phyloP scores from a whole-genome alignment of 345 rosid species.

The Clarkia xantiana region DNA sequence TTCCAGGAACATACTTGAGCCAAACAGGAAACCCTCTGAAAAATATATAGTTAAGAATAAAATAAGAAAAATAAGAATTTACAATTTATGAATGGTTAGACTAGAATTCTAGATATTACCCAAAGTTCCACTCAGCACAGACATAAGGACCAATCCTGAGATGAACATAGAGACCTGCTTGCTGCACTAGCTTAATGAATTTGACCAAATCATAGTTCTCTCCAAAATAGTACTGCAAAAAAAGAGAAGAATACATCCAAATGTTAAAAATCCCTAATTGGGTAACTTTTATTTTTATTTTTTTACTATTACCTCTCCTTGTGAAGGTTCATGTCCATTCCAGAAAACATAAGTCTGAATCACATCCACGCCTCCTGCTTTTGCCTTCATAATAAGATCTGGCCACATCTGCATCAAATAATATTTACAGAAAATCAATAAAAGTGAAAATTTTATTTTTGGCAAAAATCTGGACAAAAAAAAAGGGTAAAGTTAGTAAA shows the following conservation, averaged over 20 bases:
- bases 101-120: slow-evolving; percentile 29
- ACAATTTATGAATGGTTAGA: not conserved
- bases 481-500: not conserved
- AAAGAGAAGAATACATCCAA: not conserved
- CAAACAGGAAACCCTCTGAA: slow-evolving; percentile 97
- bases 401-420: slow-evolving; percentile 84
- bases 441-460: not conserved
- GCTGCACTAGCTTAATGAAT: slow-evolving; percentile 68
- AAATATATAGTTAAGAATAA: not conserved
- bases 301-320: slow-evolving; percentile 39
- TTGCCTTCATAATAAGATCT: slow-evolving; percentile 88
- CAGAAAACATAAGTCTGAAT: slow-evolving; percentile 97
- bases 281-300: too few relatives aligned
- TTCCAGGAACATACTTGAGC: slow-evolving; percentile 95
- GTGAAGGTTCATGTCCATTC: slow-evolving; percentile 96
- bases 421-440: not conserved
- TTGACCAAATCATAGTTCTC: slow-evolving; percentile 87
- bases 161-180: slow-evolving; percentile 85
- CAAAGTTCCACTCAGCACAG: slow-evolving; percentile 99
- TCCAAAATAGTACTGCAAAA: slow-evolving; percentile 60
- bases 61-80: not conserved
- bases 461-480: not conserved
- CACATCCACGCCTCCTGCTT: slow-evolving; percentile 93
- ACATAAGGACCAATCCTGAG: slow-evolving; percentile 98
- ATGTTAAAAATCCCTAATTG: too few relatives aligned